These are phyloP conservation scores for Hemileia vastatrix DNA, from an alignment of 1,284 basidiomycete species.

Conservation along the genomic window DNA sequence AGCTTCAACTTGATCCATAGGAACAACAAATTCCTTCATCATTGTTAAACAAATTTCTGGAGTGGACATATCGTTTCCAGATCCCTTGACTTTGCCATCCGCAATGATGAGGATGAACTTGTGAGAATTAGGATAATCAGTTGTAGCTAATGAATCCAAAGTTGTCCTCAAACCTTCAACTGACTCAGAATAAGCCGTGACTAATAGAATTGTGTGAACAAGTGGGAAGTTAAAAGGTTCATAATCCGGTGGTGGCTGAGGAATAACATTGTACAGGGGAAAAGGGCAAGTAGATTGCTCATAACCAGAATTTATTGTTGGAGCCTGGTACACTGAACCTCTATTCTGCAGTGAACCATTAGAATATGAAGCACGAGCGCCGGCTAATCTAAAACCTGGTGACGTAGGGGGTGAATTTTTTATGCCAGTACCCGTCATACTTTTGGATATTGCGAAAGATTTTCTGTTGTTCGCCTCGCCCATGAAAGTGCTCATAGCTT, in stretches of 20 bases:
- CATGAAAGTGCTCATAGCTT: constrained; percentile 47
- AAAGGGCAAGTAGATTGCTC: constrained; percentile 65
- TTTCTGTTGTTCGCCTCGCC: constrained; percentile 47
- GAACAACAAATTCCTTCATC: constrained; percentile 94
- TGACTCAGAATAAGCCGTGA: constrained; percentile 97
- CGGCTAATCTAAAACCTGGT: background rate
- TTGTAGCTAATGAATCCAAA: constrained; percentile 91
- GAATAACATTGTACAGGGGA: constrained; percentile 78
- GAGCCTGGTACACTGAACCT: no score
- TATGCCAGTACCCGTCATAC: constrained; percentile 10
- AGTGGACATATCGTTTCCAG: constrained; percentile 72
- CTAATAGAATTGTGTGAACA: constrained; percentile 85
- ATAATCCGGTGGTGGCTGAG: constrained; percentile 80
- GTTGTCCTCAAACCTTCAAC: constrained; percentile 94
- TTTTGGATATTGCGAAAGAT: constrained; percentile 10
- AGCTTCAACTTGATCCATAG: constrained; percentile 74
- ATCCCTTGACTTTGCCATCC: constrained; percentile 97
- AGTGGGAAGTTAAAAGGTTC: constrained; percentile 95
- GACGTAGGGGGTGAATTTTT: constrained; percentile 20
- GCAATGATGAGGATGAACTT: constrained; percentile 92
- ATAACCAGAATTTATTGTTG: no score
- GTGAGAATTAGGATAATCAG: constrained; percentile 97
- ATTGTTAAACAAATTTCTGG: constrained; percentile 90
- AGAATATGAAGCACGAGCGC: no score
- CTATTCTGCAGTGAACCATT: no score